phyloP scores from a whole-genome alignment of 2,329 filamentous ascomycete species.

The Ascochyta rabiei region DNA sequence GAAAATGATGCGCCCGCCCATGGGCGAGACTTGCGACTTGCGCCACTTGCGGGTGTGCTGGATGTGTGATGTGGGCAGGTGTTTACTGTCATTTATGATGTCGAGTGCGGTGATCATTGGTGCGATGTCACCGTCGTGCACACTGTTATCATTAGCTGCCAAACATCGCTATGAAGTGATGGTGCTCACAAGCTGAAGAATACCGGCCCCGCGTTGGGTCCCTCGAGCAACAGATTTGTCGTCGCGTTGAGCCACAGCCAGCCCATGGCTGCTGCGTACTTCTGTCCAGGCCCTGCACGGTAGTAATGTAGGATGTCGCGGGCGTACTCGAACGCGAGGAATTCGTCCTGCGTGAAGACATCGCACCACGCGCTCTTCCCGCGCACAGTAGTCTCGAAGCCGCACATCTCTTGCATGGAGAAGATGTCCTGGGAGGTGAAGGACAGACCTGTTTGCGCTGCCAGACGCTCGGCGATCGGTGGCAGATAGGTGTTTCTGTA shows the following conservation, averaged over 20 bases:
- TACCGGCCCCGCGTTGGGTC: conserved; percentile 51
- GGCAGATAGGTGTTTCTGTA: conserved; percentile 58
- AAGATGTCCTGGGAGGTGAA: conserved; percentile 59
- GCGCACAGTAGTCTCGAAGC: conserved; percentile 62
- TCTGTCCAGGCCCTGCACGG: conserved; percentile 62
- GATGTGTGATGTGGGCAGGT: conserved; percentile 56
- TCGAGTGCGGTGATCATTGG: conserved; percentile 61
- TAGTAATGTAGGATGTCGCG: conserved; percentile 65
- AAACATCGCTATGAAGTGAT: not conserved
- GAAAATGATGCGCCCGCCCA: conserved; percentile 62
- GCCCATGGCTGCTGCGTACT: conserved; percentile 60
- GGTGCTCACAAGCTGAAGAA: conserved; percentile 62
- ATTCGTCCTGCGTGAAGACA: conserved; percentile 61
- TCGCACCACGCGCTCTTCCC: conserved; percentile 63
- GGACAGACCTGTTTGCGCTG: conserved; percentile 50
- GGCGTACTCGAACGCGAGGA: conserved; percentile 63
- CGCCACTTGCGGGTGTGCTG: conserved; percentile 57
- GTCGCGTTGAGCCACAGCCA: conserved; percentile 66
- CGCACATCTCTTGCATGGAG: conserved; percentile 67
- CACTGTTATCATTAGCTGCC: conserved; percentile 37
- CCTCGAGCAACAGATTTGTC: conserved; percentile 54
- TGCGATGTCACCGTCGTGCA: conserved; percentile 65
- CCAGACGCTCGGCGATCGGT: conserved; percentile 54
- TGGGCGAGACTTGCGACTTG: conserved; percentile 62
- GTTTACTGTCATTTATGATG: conserved; percentile 52